These are phyloP conservation scores for Myotisia sp. DNA, from an alignment of 2,329 filamentous ascomycete species.

Conservation along the genomic window DNA sequence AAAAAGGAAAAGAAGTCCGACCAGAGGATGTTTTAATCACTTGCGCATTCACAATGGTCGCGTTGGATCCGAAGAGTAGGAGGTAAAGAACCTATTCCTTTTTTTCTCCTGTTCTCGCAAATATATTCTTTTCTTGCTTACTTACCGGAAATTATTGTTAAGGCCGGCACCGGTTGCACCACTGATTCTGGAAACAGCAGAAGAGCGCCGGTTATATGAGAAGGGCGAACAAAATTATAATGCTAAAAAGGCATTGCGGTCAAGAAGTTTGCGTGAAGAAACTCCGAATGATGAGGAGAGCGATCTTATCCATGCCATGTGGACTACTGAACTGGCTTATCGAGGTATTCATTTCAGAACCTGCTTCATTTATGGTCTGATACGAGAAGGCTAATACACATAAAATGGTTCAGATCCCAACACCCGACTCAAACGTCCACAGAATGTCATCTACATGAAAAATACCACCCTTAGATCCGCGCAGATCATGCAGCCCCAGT, in stretches of 20 bases:
- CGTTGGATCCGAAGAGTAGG: constrained; percentile 53
- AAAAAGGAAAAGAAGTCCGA: constrained; percentile 21
- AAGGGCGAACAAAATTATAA: constrained; percentile 52
- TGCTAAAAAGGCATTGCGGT: constrained; percentile 49
- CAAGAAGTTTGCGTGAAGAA: constrained; percentile 47
- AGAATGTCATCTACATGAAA: constrained; percentile 48
- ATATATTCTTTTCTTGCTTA: background rate
- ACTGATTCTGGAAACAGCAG: constrained; percentile 46
- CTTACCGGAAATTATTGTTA: constrained; percentile 1
- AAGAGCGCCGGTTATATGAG: constrained; percentile 50
- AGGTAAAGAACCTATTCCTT: too few species aligned
- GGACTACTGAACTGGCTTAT: constrained; percentile 53
- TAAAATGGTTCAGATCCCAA: constrained; percentile 42
- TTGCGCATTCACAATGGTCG: constrained; percentile 68
- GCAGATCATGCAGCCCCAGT: constrained; percentile 62
- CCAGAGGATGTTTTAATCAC: constrained; percentile 52
- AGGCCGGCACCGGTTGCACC: constrained; percentile 48
- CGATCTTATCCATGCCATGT: constrained; percentile 58
- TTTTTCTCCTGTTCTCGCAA: background rate
- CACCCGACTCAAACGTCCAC: constrained; percentile 42
- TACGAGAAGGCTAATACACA: too few species aligned
- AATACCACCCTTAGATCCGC: constrained; percentile 50
- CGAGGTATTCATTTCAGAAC: constrained; percentile 30
- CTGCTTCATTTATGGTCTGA: background rate
- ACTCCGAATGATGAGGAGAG: constrained; percentile 58